Percentiles rank a stretch among this genome's conserved stretches.
phyloP scores from a whole-genome alignment of 2,329 filamentous ascomycete species.

The Ophiostoma ulmi region DNA sequence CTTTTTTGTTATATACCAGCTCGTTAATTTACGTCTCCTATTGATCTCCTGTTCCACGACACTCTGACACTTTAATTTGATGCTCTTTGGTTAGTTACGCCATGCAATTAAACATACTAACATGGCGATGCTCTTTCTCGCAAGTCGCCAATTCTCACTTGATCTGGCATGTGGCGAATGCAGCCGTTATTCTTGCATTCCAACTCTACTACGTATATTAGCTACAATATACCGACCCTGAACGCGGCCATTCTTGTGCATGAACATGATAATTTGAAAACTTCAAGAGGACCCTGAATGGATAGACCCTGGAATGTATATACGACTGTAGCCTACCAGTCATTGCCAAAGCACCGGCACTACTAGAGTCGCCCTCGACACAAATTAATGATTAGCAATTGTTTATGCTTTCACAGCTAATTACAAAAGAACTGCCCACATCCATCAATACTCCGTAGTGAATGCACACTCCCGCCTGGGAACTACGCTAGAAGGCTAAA shows the following conservation, averaged over 20 bases:
- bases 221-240: not conserved
- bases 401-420: too few species aligned
- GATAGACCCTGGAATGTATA: not conserved
- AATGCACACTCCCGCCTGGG: not conserved
- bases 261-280: not conserved
- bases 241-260: not conserved
- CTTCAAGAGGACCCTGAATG: not conserved
- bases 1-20: conserved; percentile 6
- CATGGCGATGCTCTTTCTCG: not conserved
- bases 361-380: not conserved
- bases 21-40: not conserved
- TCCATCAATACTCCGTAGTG: not conserved
- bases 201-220: not conserved
- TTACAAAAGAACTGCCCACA: too few species aligned
- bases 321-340: not conserved
- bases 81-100: too few species aligned
- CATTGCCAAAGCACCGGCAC: not conserved
- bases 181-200: not conserved
- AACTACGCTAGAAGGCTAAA: not conserved
- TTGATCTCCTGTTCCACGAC: not conserved
- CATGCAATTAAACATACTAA: too few species aligned
- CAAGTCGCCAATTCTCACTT: too few species aligned
- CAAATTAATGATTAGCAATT: too few species aligned
- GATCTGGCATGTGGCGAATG: not conserved
- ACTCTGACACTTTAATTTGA: not conserved